Base-by-base conservation (phyloP, 805 yeast species). In the Tanozyma kutaoensis region DNA sequence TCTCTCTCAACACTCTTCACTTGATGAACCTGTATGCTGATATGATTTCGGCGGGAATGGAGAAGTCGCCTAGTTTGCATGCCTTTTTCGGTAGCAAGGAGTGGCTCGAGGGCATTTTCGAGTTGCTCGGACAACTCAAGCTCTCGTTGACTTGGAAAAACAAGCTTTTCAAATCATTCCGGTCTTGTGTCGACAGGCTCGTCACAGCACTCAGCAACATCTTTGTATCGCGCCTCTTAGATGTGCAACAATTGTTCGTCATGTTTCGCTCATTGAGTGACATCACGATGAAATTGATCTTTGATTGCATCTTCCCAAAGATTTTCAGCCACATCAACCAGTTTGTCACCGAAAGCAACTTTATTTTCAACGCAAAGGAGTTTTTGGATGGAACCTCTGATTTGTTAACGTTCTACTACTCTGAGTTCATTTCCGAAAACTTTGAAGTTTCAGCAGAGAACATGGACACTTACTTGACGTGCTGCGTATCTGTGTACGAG, bases 81-180 rank as follows among this genome's bases (percentile, higher is more conserved):
- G 25, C 25, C 3, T 44, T 48, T 15, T 57, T 49, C 24, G 28
- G 34, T 5, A 39, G 48, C 13, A 48, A 42, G 25, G 53, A 43
- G 9, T 59, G 59, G 50, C 31, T 59, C 4, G 65, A 58, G 26
- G 58, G 63, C 2, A 34, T 50, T 1, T 52, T 55, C 33, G 65
- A 58, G 27, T 34, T 57, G 7, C 31, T 57, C 12, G 62, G 58
- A 1, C 50, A 55, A 23, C 31, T 58, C 9, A 45, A 42, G 24
- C 29, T 54, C 5, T 18, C 5, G 14, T 19, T 5, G 23, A 22
- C 8, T 24, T 27, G n/a, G 28, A 24, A 12, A 18, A 10, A 18
- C 25, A 10, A 19, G 27, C 15, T 28, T 32, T 29, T 36, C 50
- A 23, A 26, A 33, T 12, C 19, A 28, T 4, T 40, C 48, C 15